Percentiles rank a stretch among this genome's conserved stretches.
phyloP scores from a whole-genome alignment of 345 rosid species.

The Sisymbrium altissimum region DNA sequence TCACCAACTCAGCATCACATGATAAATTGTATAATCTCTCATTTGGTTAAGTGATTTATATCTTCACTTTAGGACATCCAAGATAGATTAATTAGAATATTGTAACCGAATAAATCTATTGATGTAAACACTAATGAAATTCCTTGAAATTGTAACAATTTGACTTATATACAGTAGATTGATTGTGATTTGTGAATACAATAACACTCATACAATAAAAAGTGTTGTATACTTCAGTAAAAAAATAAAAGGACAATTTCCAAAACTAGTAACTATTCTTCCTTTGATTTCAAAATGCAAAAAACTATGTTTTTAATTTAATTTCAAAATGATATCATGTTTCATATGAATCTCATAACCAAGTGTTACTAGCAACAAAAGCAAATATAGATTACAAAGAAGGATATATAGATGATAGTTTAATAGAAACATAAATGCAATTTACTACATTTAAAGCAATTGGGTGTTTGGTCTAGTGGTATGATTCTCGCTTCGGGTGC shows the following conservation, averaged over 20 bases:
- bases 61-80: not conserved
- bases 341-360: not conserved
- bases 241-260: not conserved
- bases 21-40: not conserved
- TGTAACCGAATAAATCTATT: not conserved
- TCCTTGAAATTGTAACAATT: not conserved
- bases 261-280: not conserved
- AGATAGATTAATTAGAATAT: not conserved
- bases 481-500: constrained; percentile 99
- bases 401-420: too few species aligned
- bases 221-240: not conserved
- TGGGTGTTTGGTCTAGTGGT: constrained; percentile 96
- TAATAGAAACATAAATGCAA: not conserved
- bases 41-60: not conserved
- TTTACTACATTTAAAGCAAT: accelerated
- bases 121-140: not conserved
- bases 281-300: not conserved
- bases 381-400: not conserved
- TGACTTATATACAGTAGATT: not conserved
- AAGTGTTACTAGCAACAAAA: not conserved
- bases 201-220: not conserved
- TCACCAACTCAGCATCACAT: constrained; percentile 2
- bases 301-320: not conserved
- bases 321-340: not conserved
- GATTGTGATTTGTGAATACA: not conserved